Evolutionary conservation across 2,329 filamentous ascomycete species (phyloP), one percentile per base, ranked within the genome.

Genomic region (Penicillium occitanis): DNA sequence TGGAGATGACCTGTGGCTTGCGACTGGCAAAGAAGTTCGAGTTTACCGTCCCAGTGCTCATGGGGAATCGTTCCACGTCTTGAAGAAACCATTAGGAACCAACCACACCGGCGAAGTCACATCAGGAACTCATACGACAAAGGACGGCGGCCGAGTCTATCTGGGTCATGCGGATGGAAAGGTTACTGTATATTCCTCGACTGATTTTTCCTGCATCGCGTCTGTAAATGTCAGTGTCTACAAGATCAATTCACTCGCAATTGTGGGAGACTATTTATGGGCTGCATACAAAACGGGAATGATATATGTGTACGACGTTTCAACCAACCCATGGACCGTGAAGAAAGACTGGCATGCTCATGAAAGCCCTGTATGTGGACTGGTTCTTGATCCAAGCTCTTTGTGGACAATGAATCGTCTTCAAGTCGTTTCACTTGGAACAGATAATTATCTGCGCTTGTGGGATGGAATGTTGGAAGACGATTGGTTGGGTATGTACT

Each of bases 271-370:
- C 67, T 87, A 92, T 73, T 83, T 99, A 0, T 99, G 95, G 95
- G 92, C 93, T 33, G 94, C 90, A 2, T 98, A 93, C 80, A 97
- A 94, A 76, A 97, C 91, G 0, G 95, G 95, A 17, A 96, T 90
- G 85, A 88, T 97, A 37, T 95, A 92, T 73, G 91, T 98, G 7
- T 99, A 97, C 77, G 93, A 99, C 76, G 90, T 92, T 11, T 86
- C 83, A 10, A 85, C 87, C 35, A 88, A 86, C n/a, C 94, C 94
- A 0, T 99, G 95, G 95, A 85, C 85, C 22, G 88, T 96, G 30
- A 89, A 91, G 79, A 99, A 99, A 77, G 94, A 98, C 73, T 99
- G 95, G 94, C 88, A 90, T 69, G 94, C 92, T 2, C 95, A 98
- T 74, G 89, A 92, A 6, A 90, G 90, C 69, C 91, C 93, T 0